Percentiles rank a stretch among this genome's conserved stretches.
Conservation (phyloP, 2,329 filamentous ascomycete genomes). For the Colletotrichum lentis region DNA sequence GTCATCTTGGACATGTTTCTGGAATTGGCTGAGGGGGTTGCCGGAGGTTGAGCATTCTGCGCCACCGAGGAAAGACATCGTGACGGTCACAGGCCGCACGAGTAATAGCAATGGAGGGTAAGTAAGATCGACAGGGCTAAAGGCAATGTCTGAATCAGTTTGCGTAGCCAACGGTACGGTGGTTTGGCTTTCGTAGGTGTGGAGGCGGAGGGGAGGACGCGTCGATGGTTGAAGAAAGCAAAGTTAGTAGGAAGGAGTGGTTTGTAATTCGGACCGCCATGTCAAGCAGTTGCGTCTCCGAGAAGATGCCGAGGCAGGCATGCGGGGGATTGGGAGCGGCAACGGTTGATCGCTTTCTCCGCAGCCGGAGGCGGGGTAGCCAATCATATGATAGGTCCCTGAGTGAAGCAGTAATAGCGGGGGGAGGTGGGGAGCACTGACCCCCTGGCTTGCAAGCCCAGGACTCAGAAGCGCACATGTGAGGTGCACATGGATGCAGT, state of each 20-base stretch:
- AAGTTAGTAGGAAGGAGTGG: slow-evolving; percentile 5
- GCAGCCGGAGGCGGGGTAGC: slow-evolving; percentile 35
- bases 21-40: slow-evolving; percentile 96
- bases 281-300: slow-evolving; percentile 19
- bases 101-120: not conserved
- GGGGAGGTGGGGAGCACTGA: slow-evolving; percentile 14
- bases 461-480: slow-evolving; percentile 28
- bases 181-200: not conserved
- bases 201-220: not conserved
- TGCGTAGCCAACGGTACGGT: not conserved
- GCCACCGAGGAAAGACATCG: slow-evolving; percentile 94
- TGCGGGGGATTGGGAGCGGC: slow-evolving; percentile 30
- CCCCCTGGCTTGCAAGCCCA: slow-evolving; percentile 4
- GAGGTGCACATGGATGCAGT: slow-evolving; percentile 25
- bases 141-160: not conserved
- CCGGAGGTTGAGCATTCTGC: slow-evolving; percentile 96
- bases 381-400: slow-evolving; percentile 11
- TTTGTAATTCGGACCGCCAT: slow-evolving; percentile 26
- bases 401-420: slow-evolving; percentile 10
- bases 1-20: slow-evolving; percentile 96
- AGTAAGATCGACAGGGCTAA: not conserved
- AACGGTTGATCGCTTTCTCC: slow-evolving; percentile 32
- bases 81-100: slow-evolving; percentile 40
- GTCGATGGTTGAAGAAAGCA: slow-evolving; percentile 2
- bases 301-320: slow-evolving; percentile 36